Conservation (phyloP, 768 basidiomycete species). For the Dentipellis fragilis region DNA sequence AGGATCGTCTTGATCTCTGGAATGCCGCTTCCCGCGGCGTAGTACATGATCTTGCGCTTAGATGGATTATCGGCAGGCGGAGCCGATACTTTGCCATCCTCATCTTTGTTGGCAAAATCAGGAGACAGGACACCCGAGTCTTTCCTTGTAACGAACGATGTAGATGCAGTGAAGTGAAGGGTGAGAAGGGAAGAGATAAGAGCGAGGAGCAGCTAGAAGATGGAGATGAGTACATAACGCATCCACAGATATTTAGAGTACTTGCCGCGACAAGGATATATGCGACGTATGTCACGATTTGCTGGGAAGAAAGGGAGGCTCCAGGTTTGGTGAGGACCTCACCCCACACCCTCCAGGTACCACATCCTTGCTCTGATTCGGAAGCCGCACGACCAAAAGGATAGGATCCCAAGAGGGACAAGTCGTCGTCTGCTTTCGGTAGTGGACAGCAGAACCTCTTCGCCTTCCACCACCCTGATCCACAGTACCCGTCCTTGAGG, state of each 20-base stretch:
- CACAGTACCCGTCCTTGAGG: slow-evolving; percentile 85
- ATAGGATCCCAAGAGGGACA: not conserved
- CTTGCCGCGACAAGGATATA: slow-evolving; percentile 77
- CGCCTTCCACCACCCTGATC: slow-evolving; percentile 56
- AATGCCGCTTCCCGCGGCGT: slow-evolving; percentile 94
- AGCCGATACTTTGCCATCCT: slow-evolving; percentile 8
- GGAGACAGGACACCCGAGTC: slow-evolving; percentile 67
- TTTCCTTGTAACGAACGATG: slow-evolving; percentile 80
- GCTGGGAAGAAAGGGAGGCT: slow-evolving; percentile 25
- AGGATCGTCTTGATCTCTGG: slow-evolving; percentile 95
- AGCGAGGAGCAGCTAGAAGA: slow-evolving; percentile 58
- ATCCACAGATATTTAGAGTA: slow-evolving; percentile 5
- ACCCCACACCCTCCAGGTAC: slow-evolving; percentile 71
- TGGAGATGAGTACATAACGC: not conserved
- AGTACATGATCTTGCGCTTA: slow-evolving; percentile 74
- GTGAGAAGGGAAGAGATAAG: slow-evolving; percentile 70
- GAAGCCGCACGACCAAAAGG: not conserved
- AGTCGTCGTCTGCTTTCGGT: slow-evolving; percentile 10
- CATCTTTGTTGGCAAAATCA: slow-evolving; percentile 24
- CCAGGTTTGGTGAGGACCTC: slow-evolving; percentile 33
- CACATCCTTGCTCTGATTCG: slow-evolving; percentile 35
- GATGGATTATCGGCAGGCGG: slow-evolving; percentile 14
- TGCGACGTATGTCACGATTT: slow-evolving; percentile 49
- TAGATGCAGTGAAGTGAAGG: slow-evolving; percentile 78
- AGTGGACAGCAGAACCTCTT: slow-evolving; percentile 74